phyloP scores from a whole-genome alignment of 176 grass and related monocot genomes.

The Puccinellia tenuiflora region DNA sequence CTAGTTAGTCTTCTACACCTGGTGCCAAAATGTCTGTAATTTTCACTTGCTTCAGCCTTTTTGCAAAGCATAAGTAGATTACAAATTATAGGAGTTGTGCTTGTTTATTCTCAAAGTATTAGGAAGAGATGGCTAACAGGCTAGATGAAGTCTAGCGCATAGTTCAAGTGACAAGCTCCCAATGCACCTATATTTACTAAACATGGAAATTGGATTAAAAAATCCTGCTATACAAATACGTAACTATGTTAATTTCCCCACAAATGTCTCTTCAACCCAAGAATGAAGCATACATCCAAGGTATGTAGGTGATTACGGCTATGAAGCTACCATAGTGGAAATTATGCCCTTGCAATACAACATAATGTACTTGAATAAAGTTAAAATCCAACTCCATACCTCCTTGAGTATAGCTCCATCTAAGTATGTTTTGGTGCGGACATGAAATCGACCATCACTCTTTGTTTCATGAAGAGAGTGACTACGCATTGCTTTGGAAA shows the following conservation, averaged over 20 bases:
- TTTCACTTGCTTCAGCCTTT: neutral
- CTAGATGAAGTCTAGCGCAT: neutral
- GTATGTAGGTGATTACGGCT: neutral
- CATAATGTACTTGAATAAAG: slow-evolving; percentile 17
- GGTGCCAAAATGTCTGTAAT: slow-evolving; percentile 2
- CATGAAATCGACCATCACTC: slow-evolving; percentile 82
- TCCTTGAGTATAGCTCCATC: slow-evolving; percentile 95
- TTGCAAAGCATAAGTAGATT: neutral
- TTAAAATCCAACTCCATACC: slow-evolving; percentile 43
- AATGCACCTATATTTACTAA: slow-evolving; percentile 3
- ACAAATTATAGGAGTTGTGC: neutral
- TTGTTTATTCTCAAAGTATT: slow-evolving; percentile 10
- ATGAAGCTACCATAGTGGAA: neutral
- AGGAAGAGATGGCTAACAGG: neutral
- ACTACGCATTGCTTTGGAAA: slow-evolving; percentile 93
- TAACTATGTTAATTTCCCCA: neutral
- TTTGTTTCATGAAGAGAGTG: slow-evolving; percentile 99
- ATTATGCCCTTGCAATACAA: neutral
- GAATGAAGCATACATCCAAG: neutral
- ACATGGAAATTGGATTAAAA: slow-evolving; percentile 8
- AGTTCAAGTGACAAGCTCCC: neutral
- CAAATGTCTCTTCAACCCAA: slow-evolving; percentile 3
- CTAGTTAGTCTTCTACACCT: slow-evolving; percentile 1
- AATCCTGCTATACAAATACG: neutral
- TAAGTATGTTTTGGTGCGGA: slow-evolving; percentile 87